Conservation (phyloP, 169 alveolate species). For the Eimeria acervulina region DNA sequence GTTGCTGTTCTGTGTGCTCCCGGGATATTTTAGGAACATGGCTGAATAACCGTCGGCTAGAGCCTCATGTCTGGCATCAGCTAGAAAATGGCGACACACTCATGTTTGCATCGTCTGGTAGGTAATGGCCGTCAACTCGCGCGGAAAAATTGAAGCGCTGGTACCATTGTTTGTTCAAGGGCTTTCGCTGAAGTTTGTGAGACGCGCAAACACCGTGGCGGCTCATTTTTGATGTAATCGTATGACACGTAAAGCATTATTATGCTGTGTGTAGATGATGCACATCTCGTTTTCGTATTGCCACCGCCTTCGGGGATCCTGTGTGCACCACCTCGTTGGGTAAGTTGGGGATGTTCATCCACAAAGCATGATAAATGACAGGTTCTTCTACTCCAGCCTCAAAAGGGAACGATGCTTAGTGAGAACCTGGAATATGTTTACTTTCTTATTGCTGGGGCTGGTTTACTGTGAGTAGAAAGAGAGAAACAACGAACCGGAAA, state of each 20-base stretch:
- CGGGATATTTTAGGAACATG: constrained; percentile 43
- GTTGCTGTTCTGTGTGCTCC: not conserved
- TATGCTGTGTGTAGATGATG: constrained; percentile 14
- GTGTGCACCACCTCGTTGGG: not conserved
- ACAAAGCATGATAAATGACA: not conserved
- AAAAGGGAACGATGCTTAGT: not conserved
- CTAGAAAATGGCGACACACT: constrained; percentile 58
- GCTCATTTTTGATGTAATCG: not conserved
- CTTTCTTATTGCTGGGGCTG: not conserved
- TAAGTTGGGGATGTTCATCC: not conserved
- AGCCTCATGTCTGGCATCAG: constrained; percentile 58
- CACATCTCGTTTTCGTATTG: constrained; percentile 27
- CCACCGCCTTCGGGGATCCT: not conserved
- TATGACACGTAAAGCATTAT: not conserved
- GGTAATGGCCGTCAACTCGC: not conserved
- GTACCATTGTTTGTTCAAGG: not conserved
- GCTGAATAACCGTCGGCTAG: constrained; percentile 74
- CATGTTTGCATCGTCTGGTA: constrained; percentile 50
- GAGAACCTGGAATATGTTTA: not conserved
- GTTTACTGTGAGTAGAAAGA: constrained; percentile 22
- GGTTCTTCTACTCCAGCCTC: not conserved
- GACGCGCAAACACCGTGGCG: not conserved
- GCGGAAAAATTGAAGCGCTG: not conserved
- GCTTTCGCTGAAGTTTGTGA: not conserved
- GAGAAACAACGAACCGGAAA: not conserved